Conservation (phyloP, 352 stramenopile genomes). For the Pythium phragmiticola region DNA sequence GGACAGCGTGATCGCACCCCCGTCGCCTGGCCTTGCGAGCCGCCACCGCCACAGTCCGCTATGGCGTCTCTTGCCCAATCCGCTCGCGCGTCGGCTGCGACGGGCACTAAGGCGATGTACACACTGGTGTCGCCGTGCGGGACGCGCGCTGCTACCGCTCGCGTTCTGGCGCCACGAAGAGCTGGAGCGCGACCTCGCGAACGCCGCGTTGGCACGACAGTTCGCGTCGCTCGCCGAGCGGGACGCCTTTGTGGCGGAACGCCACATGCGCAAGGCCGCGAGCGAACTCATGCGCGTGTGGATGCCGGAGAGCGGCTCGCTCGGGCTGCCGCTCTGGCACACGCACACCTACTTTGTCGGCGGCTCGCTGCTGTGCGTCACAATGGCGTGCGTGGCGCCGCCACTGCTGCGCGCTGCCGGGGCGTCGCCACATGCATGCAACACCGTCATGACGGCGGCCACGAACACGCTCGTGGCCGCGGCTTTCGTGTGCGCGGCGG, state of each 20-base stretch:
- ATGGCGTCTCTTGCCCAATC: neutral
- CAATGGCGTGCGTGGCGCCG: constrained; percentile 25
- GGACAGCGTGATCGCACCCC: constrained; percentile 21
- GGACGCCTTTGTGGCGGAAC: constrained; percentile 40
- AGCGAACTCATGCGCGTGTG: constrained; percentile 52
- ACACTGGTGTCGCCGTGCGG: neutral
- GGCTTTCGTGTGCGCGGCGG: constrained; percentile 35
- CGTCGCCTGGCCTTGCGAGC: neutral
- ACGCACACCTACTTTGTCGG: constrained; percentile 35
- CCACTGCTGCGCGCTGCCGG: neutral
- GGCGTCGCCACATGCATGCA: constrained; percentile 11
- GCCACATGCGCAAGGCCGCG: constrained; percentile 41
- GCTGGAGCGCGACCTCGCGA: constrained; percentile 42
- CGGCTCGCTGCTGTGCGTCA: constrained; percentile 27
- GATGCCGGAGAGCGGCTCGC: constrained; percentile 59
- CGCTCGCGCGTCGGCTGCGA: neutral
- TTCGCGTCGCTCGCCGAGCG: constrained; percentile 30
- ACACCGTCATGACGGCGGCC: constrained; percentile 39
- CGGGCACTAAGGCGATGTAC: no score
- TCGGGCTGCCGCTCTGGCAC: constrained; percentile 53
- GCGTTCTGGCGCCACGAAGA: constrained; percentile 64
- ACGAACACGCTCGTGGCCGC: constrained; percentile 37
- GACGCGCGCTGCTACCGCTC: constrained; percentile 32
- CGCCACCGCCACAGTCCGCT: constrained; percentile 4
- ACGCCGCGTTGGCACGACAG: constrained; percentile 32